These are phyloP conservation scores for Tylopilus sp. DNA, from an alignment of 768 basidiomycete genomes.

Conservation along the genomic window DNA sequence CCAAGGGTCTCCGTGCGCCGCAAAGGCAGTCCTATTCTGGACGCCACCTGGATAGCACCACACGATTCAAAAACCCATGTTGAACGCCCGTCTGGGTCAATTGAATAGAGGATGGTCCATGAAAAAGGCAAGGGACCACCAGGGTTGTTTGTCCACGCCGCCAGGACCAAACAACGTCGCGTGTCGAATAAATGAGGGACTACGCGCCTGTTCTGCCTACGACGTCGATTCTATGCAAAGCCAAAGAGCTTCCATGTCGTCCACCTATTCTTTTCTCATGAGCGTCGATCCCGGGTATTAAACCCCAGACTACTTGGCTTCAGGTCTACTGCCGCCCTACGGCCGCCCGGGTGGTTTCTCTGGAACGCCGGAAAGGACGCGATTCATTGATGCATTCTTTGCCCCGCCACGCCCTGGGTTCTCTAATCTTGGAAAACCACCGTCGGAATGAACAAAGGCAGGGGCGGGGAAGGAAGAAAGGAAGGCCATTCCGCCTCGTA, in stretches of 20 bases:
- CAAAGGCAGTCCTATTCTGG: background rate
- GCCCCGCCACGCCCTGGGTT: background rate
- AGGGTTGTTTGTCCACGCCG: constrained; percentile 12
- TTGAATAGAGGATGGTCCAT: background rate
- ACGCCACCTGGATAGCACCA: background rate
- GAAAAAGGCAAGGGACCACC: background rate
- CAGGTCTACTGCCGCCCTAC: background rate
- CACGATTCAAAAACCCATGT: background rate
- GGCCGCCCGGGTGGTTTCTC: background rate
- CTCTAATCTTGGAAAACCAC: background rate
- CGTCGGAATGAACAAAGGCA: background rate
- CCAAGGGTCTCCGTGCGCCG: constrained; percentile 16
- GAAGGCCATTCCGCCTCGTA: constrained; percentile 5
- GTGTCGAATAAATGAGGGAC: constrained; percentile 8
- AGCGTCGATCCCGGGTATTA: constrained; percentile 14
- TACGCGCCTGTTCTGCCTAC: background rate
- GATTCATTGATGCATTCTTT: background rate
- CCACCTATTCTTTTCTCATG: background rate
- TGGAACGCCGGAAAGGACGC: background rate
- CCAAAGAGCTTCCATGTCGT: constrained; percentile 9
- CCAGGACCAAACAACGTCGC: constrained; percentile 18
- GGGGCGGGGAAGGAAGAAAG: constrained; percentile 4
- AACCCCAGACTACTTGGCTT: constrained; percentile 3
- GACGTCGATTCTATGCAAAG: constrained; percentile 7
- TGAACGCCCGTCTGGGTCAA: background rate